Conservation (phyloP, 495 filamentous ascomycete genomes). For the Friedmanniomyces simplex region DNA sequence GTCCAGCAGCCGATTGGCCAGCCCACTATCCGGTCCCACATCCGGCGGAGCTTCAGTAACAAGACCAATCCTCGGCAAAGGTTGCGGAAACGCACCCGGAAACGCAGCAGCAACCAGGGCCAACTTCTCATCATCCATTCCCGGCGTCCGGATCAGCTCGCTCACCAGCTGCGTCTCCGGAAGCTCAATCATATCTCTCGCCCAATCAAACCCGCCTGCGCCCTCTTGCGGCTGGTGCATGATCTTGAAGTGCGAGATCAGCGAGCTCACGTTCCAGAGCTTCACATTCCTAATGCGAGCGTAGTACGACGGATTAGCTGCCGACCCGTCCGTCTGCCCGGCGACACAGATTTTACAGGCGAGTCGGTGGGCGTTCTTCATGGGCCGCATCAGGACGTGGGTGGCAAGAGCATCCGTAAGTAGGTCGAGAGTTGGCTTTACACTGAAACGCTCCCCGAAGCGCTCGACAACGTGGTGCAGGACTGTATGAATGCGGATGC, state of each 20-base stretch:
- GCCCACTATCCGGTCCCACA: constrained; percentile 2
- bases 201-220: constrained; percentile 46
- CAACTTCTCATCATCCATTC: constrained; percentile 48
- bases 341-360: constrained; percentile 50
- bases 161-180: constrained; percentile 43
- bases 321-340: constrained; percentile 7
- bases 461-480: constrained; percentile 50
- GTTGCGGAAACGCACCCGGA: constrained; percentile 27
- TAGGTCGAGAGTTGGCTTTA: constrained; percentile 46
- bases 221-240: constrained; percentile 37
- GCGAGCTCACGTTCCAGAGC: constrained; percentile 48
- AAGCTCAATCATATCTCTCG: constrained; percentile 58
- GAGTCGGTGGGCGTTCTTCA: constrained; percentile 55
- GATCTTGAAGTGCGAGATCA: constrained; percentile 59
- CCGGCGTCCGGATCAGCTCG: constrained; percentile 36
- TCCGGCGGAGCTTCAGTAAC: not conserved
- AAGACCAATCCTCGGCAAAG: constrained; percentile 10
- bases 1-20: constrained; percentile 10
- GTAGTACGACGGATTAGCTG: constrained; percentile 16
- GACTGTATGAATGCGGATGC: constrained; percentile 51
- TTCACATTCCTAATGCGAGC: constrained; percentile 34
- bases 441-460: constrained; percentile 44
- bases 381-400: constrained; percentile 52
- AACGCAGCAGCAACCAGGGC: constrained; percentile 49
- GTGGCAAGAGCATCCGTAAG: constrained; percentile 59